phyloP scores from a whole-genome alignment of 2,329 filamentous ascomycete species.

The Trichophyton rubrum region DNA sequence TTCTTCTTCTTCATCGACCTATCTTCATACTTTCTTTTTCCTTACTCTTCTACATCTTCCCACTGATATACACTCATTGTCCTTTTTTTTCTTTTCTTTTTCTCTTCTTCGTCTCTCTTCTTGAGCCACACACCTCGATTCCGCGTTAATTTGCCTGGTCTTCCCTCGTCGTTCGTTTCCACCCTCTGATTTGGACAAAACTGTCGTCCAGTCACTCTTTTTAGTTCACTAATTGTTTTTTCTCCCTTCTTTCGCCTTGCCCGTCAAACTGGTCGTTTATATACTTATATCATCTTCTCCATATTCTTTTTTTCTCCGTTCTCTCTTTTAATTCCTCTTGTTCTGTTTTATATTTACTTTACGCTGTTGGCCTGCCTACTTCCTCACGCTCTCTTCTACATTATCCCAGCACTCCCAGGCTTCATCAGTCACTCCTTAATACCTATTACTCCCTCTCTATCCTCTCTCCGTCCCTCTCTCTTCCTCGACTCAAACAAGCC shows the following conservation, averaged over 20 bases:
- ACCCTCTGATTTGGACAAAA: constrained; percentile 3
- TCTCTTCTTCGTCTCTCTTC: constrained; percentile 7
- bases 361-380: neutral
- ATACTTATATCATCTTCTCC: constrained; percentile 18
- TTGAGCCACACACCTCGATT: constrained; percentile 6
- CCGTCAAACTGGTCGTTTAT: constrained; percentile 19
- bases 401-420: neutral
- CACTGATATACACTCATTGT: neutral
- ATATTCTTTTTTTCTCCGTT: constrained; percentile 11
- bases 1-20: constrained; percentile 9
- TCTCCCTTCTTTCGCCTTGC: constrained; percentile 11
- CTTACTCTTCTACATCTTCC: constrained; percentile 10
- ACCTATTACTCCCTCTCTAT: neutral
- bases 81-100: neutral
- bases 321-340: constrained; percentile 4
- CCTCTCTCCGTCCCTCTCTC: neutral
- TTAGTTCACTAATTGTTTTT: constrained; percentile 12
- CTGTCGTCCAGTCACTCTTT: constrained; percentile 9
- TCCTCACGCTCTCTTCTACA: neutral
- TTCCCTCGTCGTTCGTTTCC: constrained; percentile 1
- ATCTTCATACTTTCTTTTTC: constrained; percentile 11
- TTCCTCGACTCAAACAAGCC: neutral
- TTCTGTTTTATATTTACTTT: neutral
- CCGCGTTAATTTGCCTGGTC: neutral
- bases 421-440: neutral